Evolutionary conservation across 345 rosid genomes (phyloP).

Genomic region (Gossypium anomalum): DNA sequence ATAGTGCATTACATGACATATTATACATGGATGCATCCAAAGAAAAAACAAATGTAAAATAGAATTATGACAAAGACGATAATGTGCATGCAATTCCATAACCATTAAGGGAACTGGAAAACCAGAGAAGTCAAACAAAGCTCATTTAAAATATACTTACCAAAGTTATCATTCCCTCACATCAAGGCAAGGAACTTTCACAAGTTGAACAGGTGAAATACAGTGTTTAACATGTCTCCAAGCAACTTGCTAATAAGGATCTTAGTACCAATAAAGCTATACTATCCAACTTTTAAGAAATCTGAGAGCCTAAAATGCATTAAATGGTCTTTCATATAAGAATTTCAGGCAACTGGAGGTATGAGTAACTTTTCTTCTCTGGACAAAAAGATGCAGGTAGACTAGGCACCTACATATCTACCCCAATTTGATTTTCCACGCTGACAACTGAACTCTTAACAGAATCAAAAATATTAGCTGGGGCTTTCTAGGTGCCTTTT

Average conservation of each 20-base stretch:
- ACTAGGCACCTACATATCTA: not conserved
- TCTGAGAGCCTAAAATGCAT: not conserved
- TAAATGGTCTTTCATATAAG: not conserved
- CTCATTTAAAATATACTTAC: not conserved
- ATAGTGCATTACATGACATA: not conserved
- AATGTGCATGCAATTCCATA: not conserved
- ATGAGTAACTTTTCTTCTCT: not conserved
- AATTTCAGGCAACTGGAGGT: not conserved
- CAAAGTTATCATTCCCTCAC: not conserved
- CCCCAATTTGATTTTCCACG: conserved; percentile 2
- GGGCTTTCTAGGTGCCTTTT: not conserved
- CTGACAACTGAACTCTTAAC: not conserved
- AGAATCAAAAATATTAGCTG: not conserved
- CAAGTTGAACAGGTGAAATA: not conserved
- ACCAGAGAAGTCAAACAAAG: not conserved
- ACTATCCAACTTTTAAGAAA: not conserved
- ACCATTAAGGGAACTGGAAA: not conserved
- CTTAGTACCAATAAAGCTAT: not conserved
- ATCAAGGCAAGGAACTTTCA: not conserved
- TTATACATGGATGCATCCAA: not conserved
- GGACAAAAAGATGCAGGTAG: not conserved
- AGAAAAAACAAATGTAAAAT: not conserved
- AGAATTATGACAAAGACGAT: not conserved
- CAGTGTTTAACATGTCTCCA: not conserved
- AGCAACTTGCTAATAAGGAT: not conserved